Percentiles rank a stretch among this genome's conserved stretches.
Conservation (phyloP, 805 yeast genomes). For the Kregervanrija pseudodelftensis region DNA sequence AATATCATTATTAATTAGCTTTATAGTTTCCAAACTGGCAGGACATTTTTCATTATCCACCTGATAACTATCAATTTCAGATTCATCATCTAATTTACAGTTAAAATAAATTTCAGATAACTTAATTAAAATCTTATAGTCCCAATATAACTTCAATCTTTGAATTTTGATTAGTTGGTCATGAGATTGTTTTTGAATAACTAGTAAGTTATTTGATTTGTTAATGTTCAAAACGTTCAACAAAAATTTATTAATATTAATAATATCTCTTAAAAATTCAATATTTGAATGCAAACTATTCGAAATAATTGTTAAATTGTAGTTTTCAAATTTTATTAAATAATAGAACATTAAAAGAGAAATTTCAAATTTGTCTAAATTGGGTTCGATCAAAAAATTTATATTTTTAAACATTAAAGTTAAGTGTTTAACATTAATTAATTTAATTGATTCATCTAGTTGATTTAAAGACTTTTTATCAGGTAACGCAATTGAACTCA, state of each 20-base stretch:
- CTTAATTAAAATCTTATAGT: slow-evolving; percentile 29
- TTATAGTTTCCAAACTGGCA: slow-evolving; percentile 28
- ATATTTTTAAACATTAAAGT: slow-evolving; percentile 40
- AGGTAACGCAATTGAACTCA: slow-evolving; percentile 17
- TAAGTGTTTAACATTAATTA: slow-evolving; percentile 31
- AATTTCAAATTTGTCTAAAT: slow-evolving; percentile 43
- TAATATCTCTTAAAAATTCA: slow-evolving; percentile 36
- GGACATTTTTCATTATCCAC: slow-evolving; percentile 20
- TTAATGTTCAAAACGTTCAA: slow-evolving; percentile 39
- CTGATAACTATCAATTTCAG: slow-evolving; percentile 12
- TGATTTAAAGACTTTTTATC: slow-evolving; percentile 22
- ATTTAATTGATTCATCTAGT: slow-evolving; percentile 26
- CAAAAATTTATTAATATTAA: slow-evolving; percentile 33
- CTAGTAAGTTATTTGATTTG: slow-evolving; percentile 9
- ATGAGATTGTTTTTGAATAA: slow-evolving; percentile 2
- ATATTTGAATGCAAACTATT: slow-evolving; percentile 26
- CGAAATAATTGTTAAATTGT: slow-evolving; percentile 11
- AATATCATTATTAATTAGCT: slow-evolving; percentile 28
- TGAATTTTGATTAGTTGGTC: slow-evolving; percentile 21
- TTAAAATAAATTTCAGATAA: slow-evolving; percentile 24
- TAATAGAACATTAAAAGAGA: slow-evolving; percentile 42
- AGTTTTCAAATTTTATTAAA: slow-evolving; percentile 33
- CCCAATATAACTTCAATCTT: slow-evolving; percentile 39
- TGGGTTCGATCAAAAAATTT: slow-evolving; percentile 38
- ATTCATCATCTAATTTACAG: slow-evolving; percentile 5